These are phyloP conservation scores for Xylogone sp. DNA, from an alignment of 2,329 filamentous ascomycete genomes.

Conservation along the genomic window DNA sequence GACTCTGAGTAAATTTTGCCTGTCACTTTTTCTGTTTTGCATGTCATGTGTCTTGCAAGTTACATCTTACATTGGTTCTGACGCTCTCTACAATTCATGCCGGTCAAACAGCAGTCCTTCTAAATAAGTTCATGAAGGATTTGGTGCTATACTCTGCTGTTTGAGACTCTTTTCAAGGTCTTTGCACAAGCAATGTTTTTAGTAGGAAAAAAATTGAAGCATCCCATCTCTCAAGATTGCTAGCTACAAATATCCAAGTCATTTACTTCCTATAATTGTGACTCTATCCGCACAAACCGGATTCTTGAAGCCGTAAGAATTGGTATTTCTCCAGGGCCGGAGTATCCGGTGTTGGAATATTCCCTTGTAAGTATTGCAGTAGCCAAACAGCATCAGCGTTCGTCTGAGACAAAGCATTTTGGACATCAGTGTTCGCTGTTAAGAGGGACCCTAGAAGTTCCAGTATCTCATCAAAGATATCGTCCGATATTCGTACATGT, in stretches of 20 bases:
- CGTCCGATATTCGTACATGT: constrained; percentile 62
- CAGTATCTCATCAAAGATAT: constrained; percentile 68
- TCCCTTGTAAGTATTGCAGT: constrained; percentile 36
- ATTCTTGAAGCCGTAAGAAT: constrained; percentile 24
- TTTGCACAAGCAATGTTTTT: background rate
- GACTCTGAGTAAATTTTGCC: constrained; percentile 47
- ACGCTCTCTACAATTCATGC: background rate
- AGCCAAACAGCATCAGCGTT: constrained; percentile 80
- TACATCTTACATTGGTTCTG: background rate
- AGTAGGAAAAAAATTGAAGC: constrained; percentile 4
- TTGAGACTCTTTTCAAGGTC: background rate
- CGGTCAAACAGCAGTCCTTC: background rate
- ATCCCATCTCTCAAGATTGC: constrained; percentile 2
- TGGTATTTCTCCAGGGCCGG: constrained; percentile 39
- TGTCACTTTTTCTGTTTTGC: background rate
- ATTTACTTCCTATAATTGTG: constrained; percentile 12
- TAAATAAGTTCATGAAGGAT: background rate
- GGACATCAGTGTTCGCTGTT: constrained; percentile 42
- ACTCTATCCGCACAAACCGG: constrained; percentile 7
- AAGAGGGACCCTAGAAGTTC: constrained; percentile 54
- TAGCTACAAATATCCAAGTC: constrained; percentile 1
- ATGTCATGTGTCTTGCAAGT: too few species aligned
- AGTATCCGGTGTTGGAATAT: constrained; percentile 29
- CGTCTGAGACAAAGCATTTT: constrained; percentile 54
- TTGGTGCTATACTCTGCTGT: background rate